Evolutionary conservation across 441 rosid species (phyloP).

Genomic region (Aleurites moluccanus): DNA sequence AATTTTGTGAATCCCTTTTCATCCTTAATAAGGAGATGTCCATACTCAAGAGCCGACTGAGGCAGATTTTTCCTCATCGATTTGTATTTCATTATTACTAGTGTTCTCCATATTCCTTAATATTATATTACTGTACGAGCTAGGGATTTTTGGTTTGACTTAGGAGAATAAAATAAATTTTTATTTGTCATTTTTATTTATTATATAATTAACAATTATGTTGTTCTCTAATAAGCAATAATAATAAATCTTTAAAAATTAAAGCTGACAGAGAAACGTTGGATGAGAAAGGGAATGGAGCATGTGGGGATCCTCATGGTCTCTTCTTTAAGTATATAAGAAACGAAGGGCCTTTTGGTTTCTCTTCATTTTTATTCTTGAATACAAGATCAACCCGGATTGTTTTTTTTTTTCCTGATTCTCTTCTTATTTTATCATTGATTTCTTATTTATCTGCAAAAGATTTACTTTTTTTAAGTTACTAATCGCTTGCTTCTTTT

Average conservation of each 20-base stretch:
- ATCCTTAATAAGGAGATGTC: no score
- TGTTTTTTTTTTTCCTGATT: slow-evolving; percentile 12
- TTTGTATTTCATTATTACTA: background rate
- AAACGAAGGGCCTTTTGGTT: slow-evolving; percentile 11
- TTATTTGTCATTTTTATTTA: background rate
- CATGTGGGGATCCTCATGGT: slow-evolving; percentile 46
- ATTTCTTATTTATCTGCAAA: slow-evolving; percentile 13
- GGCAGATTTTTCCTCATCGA: no score
- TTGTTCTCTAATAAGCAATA: no score
- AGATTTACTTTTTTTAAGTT: slow-evolving; percentile 12
- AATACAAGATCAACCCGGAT: slow-evolving; percentile 29
- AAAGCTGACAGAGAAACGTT: slow-evolving; percentile 48
- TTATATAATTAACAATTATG: background rate
- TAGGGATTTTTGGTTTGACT: slow-evolving; percentile 6
- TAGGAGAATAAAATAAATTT: background rate
- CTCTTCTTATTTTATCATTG: slow-evolving; percentile 17
- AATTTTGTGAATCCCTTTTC: no score
- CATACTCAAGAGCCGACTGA: no score
- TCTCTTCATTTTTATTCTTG: slow-evolving; percentile 13
- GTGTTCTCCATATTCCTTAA: background rate
- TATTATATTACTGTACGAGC: background rate
- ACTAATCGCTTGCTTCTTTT: slow-evolving; percentile 8
- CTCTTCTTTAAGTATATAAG: slow-evolving; percentile 25
- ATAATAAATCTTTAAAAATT: background rate
- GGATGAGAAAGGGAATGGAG: slow-evolving; percentile 40